Conservation (phyloP, 1,139 yeast genomes). For the Taiozyma sp. region DNA sequence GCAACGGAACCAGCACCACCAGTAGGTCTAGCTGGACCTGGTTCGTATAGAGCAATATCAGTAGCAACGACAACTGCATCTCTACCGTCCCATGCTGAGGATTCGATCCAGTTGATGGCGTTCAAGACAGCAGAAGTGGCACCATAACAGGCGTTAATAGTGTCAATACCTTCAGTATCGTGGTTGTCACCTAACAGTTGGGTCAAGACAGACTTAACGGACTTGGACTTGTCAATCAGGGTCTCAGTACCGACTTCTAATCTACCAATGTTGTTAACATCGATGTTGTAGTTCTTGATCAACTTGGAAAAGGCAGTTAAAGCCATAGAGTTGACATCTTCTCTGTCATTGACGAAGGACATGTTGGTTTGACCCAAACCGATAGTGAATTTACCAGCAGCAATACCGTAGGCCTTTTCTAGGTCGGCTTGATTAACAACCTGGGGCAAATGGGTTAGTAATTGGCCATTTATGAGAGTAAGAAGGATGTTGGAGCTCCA, state of each 20-base stretch:
- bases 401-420: constrained; percentile 80
- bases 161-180: constrained; percentile 96
- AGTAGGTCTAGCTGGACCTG: constrained; percentile 98
- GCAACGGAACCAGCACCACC: constrained; percentile 99
- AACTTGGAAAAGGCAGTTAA: constrained; percentile 79
- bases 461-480: background rate
- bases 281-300: constrained; percentile 76
- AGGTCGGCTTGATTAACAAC: constrained; percentile 87
- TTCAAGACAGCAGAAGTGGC: constrained; percentile 96
- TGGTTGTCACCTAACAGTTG: constrained; percentile 86
- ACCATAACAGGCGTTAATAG: constrained; percentile 97
- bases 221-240: constrained; percentile 92
- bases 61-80: constrained; percentile 97
- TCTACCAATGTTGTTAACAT: constrained; percentile 81
- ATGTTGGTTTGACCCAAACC: constrained; percentile 98
- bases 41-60: constrained; percentile 95
- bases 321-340: constrained; percentile 91
- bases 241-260: constrained; percentile 99
- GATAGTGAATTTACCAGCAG: constrained; percentile 95
- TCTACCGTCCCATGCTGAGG: constrained; percentile 97
- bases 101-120: constrained; percentile 94
- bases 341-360: constrained; percentile 96
- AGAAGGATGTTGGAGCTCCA: background rate
- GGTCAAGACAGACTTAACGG: constrained; percentile 94
- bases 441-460: constrained; percentile 23